phyloP scores from a whole-genome alignment of 2,329 filamentous ascomycete genomes.

The Escovopsis sp. region DNA sequence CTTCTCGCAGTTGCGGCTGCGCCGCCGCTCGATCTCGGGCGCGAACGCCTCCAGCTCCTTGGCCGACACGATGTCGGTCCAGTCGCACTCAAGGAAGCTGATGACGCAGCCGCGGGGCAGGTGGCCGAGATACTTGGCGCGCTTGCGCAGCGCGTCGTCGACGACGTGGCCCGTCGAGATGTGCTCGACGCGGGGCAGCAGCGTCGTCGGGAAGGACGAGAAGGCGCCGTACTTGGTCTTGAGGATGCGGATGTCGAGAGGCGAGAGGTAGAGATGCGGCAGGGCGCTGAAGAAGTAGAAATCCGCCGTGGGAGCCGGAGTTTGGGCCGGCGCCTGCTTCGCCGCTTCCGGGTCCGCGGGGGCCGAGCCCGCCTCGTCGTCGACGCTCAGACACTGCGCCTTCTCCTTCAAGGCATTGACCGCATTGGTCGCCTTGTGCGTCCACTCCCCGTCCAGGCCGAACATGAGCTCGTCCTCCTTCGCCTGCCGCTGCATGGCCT shows the following conservation, averaged over 20 bases:
- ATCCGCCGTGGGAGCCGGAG: conserved; percentile 23
- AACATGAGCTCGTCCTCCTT: conserved; percentile 85
- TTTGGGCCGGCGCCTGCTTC: conserved; percentile 4
- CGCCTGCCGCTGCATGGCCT: conserved; percentile 59
- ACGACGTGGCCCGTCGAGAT: conserved; percentile 79
- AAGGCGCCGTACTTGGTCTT: conserved; percentile 82
- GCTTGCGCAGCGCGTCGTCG: conserved; percentile 69
- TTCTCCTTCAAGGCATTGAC: conserved; percentile 67
- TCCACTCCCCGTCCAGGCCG: conserved; percentile 86
- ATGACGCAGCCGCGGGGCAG: conserved; percentile 84
- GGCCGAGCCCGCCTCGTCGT: conserved; percentile 10
- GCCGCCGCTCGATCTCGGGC: conserved; percentile 60
- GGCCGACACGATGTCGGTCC: conserved; percentile 72
- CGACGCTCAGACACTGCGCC: conserved; percentile 30
- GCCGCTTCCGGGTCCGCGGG: no score
- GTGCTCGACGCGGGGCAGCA: conserved; percentile 76
- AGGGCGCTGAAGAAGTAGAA: conserved; percentile 85
- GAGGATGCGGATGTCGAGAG: conserved; percentile 81
- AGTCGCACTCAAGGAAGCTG: conserved; percentile 84
- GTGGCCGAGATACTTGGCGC: conserved; percentile 76
- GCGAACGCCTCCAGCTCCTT: conserved; percentile 63
- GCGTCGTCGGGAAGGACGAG: conserved; percentile 66
- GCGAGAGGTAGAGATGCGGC: conserved; percentile 78
- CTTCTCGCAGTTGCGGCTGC: conserved; percentile 70
- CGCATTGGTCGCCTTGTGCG: conserved; percentile 62